Base-by-base conservation (phyloP, 768 basidiomycete genomes). In the Leucosporidium yakuticum region DNA sequence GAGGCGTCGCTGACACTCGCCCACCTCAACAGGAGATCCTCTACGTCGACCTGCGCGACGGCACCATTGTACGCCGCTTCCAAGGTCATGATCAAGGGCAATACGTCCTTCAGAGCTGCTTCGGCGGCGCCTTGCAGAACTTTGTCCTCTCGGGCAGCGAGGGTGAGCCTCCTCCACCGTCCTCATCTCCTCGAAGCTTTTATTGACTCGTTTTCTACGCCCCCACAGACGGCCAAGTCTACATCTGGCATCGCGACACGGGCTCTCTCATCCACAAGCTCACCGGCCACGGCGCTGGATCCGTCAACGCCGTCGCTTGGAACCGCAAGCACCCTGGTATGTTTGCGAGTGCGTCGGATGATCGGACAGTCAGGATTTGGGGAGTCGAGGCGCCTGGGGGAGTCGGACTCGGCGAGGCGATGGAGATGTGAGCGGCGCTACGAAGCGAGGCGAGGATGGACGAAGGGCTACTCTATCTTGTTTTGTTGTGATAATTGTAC, bases 321-420 rank as follows among this genome's bases (percentile, higher is more conserved):
- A 94, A 96, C 78, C 92, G 91, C 25, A 82, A 83, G 60, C 88
- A 91, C 76, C 84, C 86, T 73, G 85, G 87, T 65, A 89, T 97
- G 87, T 97, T 98, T 80, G 96, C 96, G 39, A 92, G 90, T 53
- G 96, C 92, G 78, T 91, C 91, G 54, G 95, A 99, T 77, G 95
- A 99, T 80, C 80, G 82, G 63, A 90, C 88, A 23, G 86, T 99
- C 74, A 86, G 92, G 68, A 88, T 95, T 82, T 95, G 92, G 92
- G 89, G 91, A 44, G 39, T 44, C 39, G 39, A 44, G 39, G 39
- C 49, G 44, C 67, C 11, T 49, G 48, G 12, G 51, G n/a, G 17
- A 53, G 53, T 34, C 4, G 66, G 36, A 23, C 39, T 44, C 39
- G 39, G 39, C 39, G 39, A 44, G 39, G 39, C 39, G 39, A 44